These are phyloP conservation scores for Millerago galiae DNA, from an alignment of 805 yeast species.

Conservation along the genomic window DNA sequence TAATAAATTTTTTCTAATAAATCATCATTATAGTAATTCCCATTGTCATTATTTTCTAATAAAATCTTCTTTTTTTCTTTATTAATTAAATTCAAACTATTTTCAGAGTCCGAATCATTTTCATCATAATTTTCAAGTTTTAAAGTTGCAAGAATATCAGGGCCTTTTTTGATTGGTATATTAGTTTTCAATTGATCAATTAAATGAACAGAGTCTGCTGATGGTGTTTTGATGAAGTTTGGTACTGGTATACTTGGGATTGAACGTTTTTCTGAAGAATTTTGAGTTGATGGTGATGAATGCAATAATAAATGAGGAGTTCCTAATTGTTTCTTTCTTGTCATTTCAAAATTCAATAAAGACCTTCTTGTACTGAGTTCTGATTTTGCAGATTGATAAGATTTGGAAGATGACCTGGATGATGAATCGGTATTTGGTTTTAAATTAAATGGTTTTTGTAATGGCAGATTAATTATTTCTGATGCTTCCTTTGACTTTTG, in stretches of 20 bases:
- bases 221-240: neutral
- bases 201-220: neutral
- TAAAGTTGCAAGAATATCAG: constrained; percentile 2
- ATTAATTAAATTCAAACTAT: neutral
- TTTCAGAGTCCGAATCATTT: neutral
- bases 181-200: neutral
- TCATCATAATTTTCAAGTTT: neutral
- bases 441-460: constrained; percentile 4
- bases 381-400: constrained; percentile 4
- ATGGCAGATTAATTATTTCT: neutral
- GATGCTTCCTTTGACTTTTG: neutral
- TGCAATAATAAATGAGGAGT: constrained; percentile 15
- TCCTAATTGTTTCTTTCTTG: constrained; percentile 21
- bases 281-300: constrained; percentile 1
- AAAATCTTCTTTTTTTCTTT: neutral
- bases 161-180: constrained; percentile 1
- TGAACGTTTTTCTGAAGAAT: neutral
- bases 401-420: constrained; percentile 2
- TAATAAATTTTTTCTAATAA: constrained; percentile 16
- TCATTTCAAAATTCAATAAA: constrained; percentile 14
- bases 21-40: constrained; percentile 5
- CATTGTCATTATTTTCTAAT: neutral
- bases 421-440: neutral
- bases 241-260: neutral
- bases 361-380: constrained; percentile 9